Conservation (phyloP, 176 grass and related monocot species). For the Lolium rigidum region DNA sequence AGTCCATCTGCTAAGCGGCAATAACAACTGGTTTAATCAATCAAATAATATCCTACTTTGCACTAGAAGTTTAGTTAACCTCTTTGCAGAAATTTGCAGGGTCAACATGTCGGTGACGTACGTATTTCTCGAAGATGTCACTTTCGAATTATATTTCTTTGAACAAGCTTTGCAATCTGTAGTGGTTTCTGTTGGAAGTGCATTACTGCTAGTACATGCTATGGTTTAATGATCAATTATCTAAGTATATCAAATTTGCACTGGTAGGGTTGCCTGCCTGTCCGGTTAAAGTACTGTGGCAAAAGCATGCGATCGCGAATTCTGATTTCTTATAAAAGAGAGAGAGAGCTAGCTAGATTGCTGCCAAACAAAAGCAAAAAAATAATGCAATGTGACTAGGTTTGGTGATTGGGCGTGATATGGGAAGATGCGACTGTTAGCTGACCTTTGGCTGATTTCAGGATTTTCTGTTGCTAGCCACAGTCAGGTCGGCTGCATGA, state of each 20-base stretch:
- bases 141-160: neutral
- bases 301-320: neutral
- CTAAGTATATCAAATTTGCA: no score
- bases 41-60: neutral
- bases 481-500: neutral
- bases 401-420: conserved; percentile 46
- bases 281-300: neutral
- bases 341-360: neutral
- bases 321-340: neutral
- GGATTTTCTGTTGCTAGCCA: conserved; percentile 1
- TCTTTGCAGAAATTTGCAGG: neutral
- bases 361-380: neutral
- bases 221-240: neutral
- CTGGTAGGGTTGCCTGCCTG: neutral
- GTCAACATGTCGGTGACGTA: neutral
- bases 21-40: neutral
- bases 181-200: neutral
- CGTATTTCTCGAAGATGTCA: no score
- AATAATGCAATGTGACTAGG: conserved; percentile 46
- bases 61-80: neutral
- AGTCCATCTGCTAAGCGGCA: neutral
- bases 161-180: neutral
- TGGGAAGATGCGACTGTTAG: conserved; percentile 33
- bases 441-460: neutral
- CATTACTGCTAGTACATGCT: neutral